Percentiles rank a stretch among this genome's conserved stretches.
These are phyloP conservation scores for Ligustrum vulgare DNA, from an alignment of 257 asterid genomes.

Conservation along the genomic window DNA sequence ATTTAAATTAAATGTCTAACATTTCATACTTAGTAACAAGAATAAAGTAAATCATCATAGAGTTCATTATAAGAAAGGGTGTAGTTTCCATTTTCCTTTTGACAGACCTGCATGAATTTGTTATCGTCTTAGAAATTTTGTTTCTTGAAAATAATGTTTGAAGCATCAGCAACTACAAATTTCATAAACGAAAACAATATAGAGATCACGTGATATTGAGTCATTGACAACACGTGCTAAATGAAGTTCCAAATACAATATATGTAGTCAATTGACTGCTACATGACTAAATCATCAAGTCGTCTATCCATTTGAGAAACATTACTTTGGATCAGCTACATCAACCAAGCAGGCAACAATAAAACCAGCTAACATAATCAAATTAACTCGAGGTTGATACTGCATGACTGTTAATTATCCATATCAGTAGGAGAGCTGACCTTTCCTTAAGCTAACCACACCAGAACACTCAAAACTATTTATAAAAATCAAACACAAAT, in stretches of 20 bases:
- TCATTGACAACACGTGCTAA: neutral
- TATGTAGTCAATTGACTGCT: neutral
- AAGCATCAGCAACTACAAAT: neutral
- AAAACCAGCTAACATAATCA: neutral
- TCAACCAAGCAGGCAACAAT: neutral
- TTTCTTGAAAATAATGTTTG: neutral
- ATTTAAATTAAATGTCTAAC: neutral
- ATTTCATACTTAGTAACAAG: neutral
- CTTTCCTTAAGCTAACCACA: neutral
- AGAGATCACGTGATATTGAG: neutral
- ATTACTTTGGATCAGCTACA: neutral
- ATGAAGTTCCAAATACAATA: neutral
- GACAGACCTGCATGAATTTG: neutral
- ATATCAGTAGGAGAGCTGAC: neutral
- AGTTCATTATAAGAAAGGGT: neutral
- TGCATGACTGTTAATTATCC: slow-evolving; percentile 1
- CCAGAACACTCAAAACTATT: slow-evolving; percentile 1
- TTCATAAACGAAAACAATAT: neutral
- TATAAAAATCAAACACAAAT: neutral
- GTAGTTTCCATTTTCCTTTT: neutral
- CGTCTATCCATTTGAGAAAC: neutral
- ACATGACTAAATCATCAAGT: neutral
- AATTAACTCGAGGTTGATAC: neutral
- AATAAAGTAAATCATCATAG: neutral
- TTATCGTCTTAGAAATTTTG: neutral